A percentile compares a stretch with the other conserved stretches of the same genome.
phyloP scores from a whole-genome alignment of 768 basidiomycete species.

The Daedaleopsis nitida region DNA sequence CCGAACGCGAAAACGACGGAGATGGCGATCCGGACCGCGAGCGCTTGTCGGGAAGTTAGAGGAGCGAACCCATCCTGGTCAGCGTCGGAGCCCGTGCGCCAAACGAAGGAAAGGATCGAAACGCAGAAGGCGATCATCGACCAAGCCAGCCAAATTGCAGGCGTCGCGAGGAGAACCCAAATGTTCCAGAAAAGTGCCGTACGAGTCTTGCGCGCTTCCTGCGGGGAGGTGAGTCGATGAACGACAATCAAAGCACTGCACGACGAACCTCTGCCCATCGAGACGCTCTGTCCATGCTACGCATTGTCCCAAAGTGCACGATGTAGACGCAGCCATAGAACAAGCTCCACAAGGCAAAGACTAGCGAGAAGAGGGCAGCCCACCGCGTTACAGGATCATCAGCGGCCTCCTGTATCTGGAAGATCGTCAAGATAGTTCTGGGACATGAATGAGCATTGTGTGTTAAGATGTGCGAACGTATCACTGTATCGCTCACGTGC shows the following conservation, averaged over 20 bases:
- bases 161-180: slow-evolving; percentile 69
- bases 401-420: slow-evolving; percentile 55
- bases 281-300: slow-evolving; percentile 68
- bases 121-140: slow-evolving; percentile 68
- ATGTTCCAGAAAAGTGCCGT: slow-evolving; percentile 62
- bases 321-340: slow-evolving; percentile 77
- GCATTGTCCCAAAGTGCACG: slow-evolving; percentile 71
- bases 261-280: slow-evolving; percentile 66
- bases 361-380: slow-evolving; percentile 61
- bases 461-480: no score
- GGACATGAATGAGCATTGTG: not conserved
- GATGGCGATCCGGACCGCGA: slow-evolving; percentile 57
- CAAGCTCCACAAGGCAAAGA: slow-evolving; percentile 70
- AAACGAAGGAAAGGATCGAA: slow-evolving; percentile 66
- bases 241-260: not conserved
- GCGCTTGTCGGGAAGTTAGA: slow-evolving; percentile 40
- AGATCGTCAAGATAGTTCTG: slow-evolving; percentile 67
- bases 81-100: slow-evolving; percentile 56
- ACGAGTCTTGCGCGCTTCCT: slow-evolving; percentile 61
- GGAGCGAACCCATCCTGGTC: slow-evolving; percentile 39
- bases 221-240: not conserved
- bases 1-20: slow-evolving; percentile 59
- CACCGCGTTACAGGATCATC: slow-evolving; percentile 65
- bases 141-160: slow-evolving; percentile 74
- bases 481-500: slow-evolving; percentile 42